A percentile compares a stretch with the other conserved stretches of the same genome.
Evolutionary conservation across 2,329 filamentous ascomycete genomes (phyloP).

Genomic region (Phialocephala sp.): DNA sequence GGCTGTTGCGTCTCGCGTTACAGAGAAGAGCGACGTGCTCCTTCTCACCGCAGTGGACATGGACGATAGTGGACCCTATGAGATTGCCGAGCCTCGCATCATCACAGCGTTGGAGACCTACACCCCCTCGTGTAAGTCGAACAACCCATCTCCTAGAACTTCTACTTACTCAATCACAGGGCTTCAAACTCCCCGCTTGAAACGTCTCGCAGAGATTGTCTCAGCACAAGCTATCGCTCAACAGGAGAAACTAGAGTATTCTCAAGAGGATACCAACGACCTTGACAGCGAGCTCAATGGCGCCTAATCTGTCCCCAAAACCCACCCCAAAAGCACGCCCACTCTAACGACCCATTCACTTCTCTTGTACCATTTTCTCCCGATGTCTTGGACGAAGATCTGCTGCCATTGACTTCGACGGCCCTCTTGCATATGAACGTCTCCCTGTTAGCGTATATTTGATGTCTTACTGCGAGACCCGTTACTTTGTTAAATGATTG

Average conservation of each 20-base stretch:
- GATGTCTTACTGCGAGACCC: conserved; percentile 33
- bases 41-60: conserved; percentile 95
- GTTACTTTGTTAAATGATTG: conserved; percentile 31
- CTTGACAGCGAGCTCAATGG: conserved; percentile 45
- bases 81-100: conserved; percentile 94
- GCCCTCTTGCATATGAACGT: conserved; percentile 42
- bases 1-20: conserved; percentile 93
- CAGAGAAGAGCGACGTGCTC: conserved; percentile 96
- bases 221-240: conserved; percentile 95
- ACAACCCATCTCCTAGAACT: conserved; percentile 5
- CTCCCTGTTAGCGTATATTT: conserved; percentile 37
- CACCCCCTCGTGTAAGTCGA: conserved; percentile 86
- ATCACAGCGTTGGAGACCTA: conserved; percentile 98
- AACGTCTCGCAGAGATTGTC: conserved; percentile 97
- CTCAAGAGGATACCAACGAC: conserved; percentile 53
- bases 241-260: conserved; percentile 80
- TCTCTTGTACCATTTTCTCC: conserved; percentile 43
- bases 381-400: conserved; percentile 32
- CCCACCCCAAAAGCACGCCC: conserved; percentile 8
- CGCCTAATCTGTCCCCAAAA: conserved; percentile 28
- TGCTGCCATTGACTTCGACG: conserved; percentile 32
- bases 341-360: conserved; percentile 36
- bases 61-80: conserved; percentile 98
- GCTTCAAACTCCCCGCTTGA: conserved; percentile 94
- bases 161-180: conserved; percentile 57